Conservation (phyloP, 1,139 yeast genomes). For the Lizanozyma gosingica region DNA sequence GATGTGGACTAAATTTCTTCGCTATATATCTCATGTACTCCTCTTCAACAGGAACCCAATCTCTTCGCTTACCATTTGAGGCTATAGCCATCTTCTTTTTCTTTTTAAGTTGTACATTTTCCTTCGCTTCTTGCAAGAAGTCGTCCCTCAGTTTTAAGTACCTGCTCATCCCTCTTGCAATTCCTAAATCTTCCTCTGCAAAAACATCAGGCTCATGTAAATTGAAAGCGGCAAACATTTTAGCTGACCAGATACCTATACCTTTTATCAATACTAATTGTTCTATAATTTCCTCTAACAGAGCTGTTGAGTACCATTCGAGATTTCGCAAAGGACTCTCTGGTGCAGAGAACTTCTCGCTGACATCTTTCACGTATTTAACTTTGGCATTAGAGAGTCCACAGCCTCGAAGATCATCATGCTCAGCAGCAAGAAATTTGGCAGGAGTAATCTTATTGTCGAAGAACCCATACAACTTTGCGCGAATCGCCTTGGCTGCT, state of each 20-base stretch:
- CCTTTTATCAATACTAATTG: slow-evolving; percentile 62
- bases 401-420: slow-evolving; percentile 45
- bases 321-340: slow-evolving; percentile 10
- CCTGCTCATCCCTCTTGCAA: slow-evolving; percentile 68
- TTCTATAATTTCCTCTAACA: slow-evolving; percentile 42
- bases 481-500: slow-evolving; percentile 62
- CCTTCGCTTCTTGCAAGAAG: slow-evolving; percentile 31
- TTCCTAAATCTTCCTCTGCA: slow-evolving; percentile 74
- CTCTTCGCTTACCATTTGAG: slow-evolving; percentile 29
- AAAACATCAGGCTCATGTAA: slow-evolving; percentile 60
- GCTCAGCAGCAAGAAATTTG: slow-evolving; percentile 28
- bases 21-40: slow-evolving; percentile 50
- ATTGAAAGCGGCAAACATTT: slow-evolving; percentile 75
- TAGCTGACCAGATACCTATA: slow-evolving; percentile 85
- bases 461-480: slow-evolving; percentile 32
- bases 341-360: slow-evolving; percentile 44
- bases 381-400: slow-evolving; percentile 71
- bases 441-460: slow-evolving; percentile 35
- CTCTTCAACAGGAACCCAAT: slow-evolving; percentile 58
- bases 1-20: slow-evolving; percentile 53
- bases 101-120: slow-evolving; percentile 21
- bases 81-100: slow-evolving; percentile 30
- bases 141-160: slow-evolving; percentile 54
- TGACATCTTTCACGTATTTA: slow-evolving; percentile 53
- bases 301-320: slow-evolving; percentile 15